These are phyloP conservation scores for Tetradesmus lagerheimii DNA, from an alignment of 139 green algal species.

Conservation along the genomic window DNA sequence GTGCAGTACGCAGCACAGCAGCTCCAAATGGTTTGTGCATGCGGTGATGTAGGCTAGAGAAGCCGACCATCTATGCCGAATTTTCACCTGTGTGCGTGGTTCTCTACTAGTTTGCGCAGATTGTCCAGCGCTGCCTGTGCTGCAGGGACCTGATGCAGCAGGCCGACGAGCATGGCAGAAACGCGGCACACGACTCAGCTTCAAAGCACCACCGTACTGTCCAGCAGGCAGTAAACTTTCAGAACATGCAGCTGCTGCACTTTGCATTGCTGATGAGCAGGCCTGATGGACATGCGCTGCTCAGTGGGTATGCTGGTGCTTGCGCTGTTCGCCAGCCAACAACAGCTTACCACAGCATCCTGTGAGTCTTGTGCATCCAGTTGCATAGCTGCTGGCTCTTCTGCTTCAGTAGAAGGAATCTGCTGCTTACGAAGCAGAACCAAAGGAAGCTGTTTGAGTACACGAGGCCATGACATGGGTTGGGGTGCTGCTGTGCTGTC, in stretches of 20 bases:
- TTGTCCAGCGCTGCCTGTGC: not conserved
- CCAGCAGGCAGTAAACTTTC: too few species aligned
- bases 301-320: not conserved
- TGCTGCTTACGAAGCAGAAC: not conserved
- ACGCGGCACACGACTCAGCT: too few species aligned
- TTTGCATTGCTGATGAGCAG: not conserved
- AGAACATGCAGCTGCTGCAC: not conserved
- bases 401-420: not conserved
- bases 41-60: too few species aligned
- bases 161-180: too few species aligned
- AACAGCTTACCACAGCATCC: not conserved
- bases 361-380: not conserved
- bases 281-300: not conserved
- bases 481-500: not conserved
- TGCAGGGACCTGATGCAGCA: not conserved
- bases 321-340: not conserved
- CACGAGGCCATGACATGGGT: not conserved
- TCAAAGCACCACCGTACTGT: too few species aligned
- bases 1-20: not conserved
- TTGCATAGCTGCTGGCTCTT: not conserved
- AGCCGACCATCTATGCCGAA: not conserved
- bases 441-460: not conserved
- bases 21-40: not conserved
- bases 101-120: constrained; percentile 23
- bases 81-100: not conserved